These are phyloP conservation scores for Xylaria scruposa DNA, from an alignment of 495 filamentous ascomycete genomes.

Conservation along the genomic window DNA sequence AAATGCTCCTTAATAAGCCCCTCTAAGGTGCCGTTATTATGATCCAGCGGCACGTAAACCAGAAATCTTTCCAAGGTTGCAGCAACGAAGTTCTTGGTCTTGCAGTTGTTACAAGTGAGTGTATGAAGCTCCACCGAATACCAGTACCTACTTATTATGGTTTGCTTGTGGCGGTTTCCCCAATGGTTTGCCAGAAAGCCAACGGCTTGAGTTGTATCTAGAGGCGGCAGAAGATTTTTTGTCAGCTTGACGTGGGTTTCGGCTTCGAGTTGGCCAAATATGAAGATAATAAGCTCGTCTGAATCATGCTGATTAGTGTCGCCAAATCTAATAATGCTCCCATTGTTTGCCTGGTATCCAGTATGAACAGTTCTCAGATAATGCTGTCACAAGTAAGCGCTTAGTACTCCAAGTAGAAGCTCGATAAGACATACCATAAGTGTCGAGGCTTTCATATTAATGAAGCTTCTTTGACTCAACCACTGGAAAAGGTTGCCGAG, in stretches of 20 bases:
- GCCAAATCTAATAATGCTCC: conserved; percentile 39
- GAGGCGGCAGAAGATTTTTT: conserved; percentile 1
- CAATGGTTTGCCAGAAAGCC: conserved; percentile 39
- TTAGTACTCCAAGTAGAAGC: not conserved
- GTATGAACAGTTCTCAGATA: conserved; percentile 46
- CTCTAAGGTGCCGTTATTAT: not conserved
- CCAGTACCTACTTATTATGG: conserved; percentile 49
- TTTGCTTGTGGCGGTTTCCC: conserved; percentile 37
- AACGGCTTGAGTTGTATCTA: conserved; percentile 36
- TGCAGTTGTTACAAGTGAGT: conserved; percentile 39
- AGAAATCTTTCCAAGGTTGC: conserved; percentile 10
- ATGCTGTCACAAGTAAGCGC: conserved; percentile 33
- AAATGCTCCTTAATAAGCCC: not conserved
- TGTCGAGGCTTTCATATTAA: conserved; percentile 61
- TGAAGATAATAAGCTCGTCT: conserved; percentile 50
- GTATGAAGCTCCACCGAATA: conserved; percentile 42
- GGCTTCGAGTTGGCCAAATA: conserved; percentile 47
- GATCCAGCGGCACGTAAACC: not conserved
- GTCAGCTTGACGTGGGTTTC: conserved; percentile 45
- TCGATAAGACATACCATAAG: conserved; percentile 63
- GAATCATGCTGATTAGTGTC: conserved; percentile 51
- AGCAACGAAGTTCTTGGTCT: conserved; percentile 27
- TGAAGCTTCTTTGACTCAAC: conserved; percentile 70
- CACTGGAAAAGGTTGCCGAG: conserved; percentile 73
- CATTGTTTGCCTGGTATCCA: conserved; percentile 30